Evolutionary conservation across 1,139 yeast species (phyloP), one percentile per base, ranked within the genome.

Genomic region (Hemisphaericaspora subhashii): DNA sequence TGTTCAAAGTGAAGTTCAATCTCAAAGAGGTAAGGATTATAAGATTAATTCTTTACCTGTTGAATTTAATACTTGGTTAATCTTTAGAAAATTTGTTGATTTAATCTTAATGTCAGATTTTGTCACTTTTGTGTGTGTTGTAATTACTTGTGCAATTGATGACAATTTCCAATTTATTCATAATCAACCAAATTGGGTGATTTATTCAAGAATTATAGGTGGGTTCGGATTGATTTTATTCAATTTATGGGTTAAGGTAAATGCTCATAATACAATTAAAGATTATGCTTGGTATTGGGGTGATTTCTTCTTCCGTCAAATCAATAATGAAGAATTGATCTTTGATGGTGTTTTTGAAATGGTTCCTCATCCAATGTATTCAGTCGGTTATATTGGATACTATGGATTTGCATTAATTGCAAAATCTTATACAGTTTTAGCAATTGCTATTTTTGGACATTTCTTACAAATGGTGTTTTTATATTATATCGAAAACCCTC

Each of bases 201-300:
- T 69, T 24, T 56, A 52, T 40, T 42, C 66, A 2, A 63, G 83
- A 50, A 50, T 75, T 23, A 32, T 60, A 3, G 48, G 67, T 20
- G 86, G 86, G 10, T 43, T 62, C 0, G 40, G 60, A 6, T 71
- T 87, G 50, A 77, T 86, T 42, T 50, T 83, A 34, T 86, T 87
- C 67, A 86, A 86, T 55, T 69, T 84, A 31, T 86, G 95, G 94
- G 96, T 87, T 37, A 87, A 87, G 58, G 68, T 86, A 12, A 92
- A 87, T 61, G 96, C 96, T 27, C 96, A 87, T 58, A 77, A 89
- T 50, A 90, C 88, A 17, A 90, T 87, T 41, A 86, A 87, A 57
- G 96, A 87, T 60, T 88, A 82, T 57, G 96, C 96, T 10, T 87
- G 96, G 96, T 87, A 87, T 62, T 87, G 96, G 96, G 96, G 96